Evolutionary conservation across 73 alveolate species (phyloP).

Genomic region (Blepharisma stoltei): DNA sequence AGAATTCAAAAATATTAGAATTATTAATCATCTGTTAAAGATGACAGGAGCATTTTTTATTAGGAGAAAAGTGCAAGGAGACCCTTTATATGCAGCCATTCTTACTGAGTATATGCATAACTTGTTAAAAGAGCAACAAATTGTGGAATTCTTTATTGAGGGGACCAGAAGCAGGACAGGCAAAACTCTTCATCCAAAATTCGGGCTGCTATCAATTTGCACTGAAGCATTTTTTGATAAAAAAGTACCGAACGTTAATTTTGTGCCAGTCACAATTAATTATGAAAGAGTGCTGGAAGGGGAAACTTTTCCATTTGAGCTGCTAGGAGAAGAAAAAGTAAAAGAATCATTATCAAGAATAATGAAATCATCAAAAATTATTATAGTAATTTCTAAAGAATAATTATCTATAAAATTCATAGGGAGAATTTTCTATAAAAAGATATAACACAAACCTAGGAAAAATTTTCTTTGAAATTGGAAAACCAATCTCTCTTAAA

Average conservation of each 20-base stretch:
- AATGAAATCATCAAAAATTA: slow-evolving; percentile 57
- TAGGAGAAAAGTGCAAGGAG: slow-evolving; percentile 65
- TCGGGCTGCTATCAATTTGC: slow-evolving; percentile 59
- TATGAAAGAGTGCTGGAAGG: slow-evolving; percentile 86
- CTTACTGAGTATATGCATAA: slow-evolving; percentile 70
- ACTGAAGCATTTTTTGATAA: slow-evolving; percentile 61
- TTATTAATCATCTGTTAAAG: slow-evolving; percentile 63
- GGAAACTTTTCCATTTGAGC: slow-evolving; percentile 84
- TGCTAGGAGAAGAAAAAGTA: slow-evolving; percentile 83
- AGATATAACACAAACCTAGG: slow-evolving; percentile 80
- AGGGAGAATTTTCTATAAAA: too few relatives aligned
- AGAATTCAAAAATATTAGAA: slow-evolving; percentile 71
- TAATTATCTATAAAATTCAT: too few relatives aligned
- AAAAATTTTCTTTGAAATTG: slow-evolving; percentile 62
- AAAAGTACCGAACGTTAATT: slow-evolving; percentile 58
- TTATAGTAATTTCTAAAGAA: too few relatives aligned
- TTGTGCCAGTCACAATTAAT: slow-evolving; percentile 83
- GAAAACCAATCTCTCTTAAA: slow-evolving; percentile 61
- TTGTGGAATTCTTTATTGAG: slow-evolving; percentile 78
- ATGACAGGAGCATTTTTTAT: slow-evolving; percentile 88
- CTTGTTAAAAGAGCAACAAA: slow-evolving; percentile 54
- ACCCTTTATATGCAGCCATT: slow-evolving; percentile 68
- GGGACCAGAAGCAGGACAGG: slow-evolving; percentile 86
- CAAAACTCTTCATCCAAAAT: slow-evolving; percentile 69
- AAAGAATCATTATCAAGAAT: slow-evolving; percentile 78